Evolutionary conservation across 1,284 basidiomycete species (phyloP).

Genomic region (Sanghuangporus baumii): DNA sequence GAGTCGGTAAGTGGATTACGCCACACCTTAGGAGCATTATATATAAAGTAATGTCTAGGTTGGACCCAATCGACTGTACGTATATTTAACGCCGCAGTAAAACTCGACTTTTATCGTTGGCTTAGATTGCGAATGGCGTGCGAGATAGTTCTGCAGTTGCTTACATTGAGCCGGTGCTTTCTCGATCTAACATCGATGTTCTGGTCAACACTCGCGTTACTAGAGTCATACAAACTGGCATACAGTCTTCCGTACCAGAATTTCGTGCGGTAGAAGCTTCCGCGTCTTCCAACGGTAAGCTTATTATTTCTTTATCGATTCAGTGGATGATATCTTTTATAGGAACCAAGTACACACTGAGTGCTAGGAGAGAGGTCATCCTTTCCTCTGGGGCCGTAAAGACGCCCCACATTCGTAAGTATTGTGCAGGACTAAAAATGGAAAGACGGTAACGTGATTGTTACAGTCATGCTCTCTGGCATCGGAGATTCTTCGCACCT

Average conservation of each 20-base stretch:
- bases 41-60: neutral
- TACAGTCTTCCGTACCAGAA: neutral
- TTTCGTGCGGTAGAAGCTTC: neutral
- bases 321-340: neutral
- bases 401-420: slow-evolving; percentile 28
- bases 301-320: neutral
- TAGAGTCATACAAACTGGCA: slow-evolving; percentile 9
- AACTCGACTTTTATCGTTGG: neutral
- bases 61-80: neutral
- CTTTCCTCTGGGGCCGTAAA: slow-evolving; percentile 28
- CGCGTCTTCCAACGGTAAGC: neutral
- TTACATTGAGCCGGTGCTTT: slow-evolving; percentile 16
- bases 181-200: slow-evolving; percentile 19
- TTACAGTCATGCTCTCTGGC: slow-evolving; percentile 23
- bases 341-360: slow-evolving; percentile 3
- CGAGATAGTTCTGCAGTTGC: slow-evolving; percentile 11
- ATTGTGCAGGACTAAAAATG: slow-evolving; percentile 12
- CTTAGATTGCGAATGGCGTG: slow-evolving; percentile 1
- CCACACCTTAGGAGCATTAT: neutral
- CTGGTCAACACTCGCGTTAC: slow-evolving; percentile 17
- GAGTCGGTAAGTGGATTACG: slow-evolving; percentile 6
- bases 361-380: slow-evolving; percentile 19
- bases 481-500: slow-evolving; percentile 4
- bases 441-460: slow-evolving; percentile 32
- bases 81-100: neutral